Base-by-base conservation (phyloP, 495 filamentous ascomycete species). In the Cairneyella variabilis region DNA sequence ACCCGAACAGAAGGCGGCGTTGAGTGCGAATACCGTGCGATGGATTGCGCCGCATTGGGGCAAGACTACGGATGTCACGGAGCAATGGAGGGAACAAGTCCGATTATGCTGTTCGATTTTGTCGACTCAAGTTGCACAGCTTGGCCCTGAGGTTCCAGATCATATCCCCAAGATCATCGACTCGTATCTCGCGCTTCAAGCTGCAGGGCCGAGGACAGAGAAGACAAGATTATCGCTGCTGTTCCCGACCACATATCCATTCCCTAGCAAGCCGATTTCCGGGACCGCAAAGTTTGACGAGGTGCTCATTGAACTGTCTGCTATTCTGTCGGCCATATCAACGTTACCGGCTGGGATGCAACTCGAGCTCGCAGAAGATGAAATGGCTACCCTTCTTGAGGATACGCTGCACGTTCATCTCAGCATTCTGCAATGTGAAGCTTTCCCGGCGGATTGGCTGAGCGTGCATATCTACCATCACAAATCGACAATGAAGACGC, bases 31-130 rank as follows among this genome's bases (percentile, higher is more conserved):
- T 61, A 97, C 90, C 17, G 82, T 91, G 30, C 73, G 84, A 57
- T 99, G 93, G 93, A 79, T 99, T 59, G 86, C 84, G 2, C 92
- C 92, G 7, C 90, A 97, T 69, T 99, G 93, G 93, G 93, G 93
- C 27, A 80, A 79, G 46, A 80, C 76, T 6, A 74, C 78, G 1
- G 73, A 81, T 27, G 83, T 93, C 1, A 90, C 83, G 3, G 82
- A 88, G 10, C 90, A 95, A 64, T 99, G 89, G 78, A 87, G 83
- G 54, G 89, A 96, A 16, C 93, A 98, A 71, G 88, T 97, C 14
- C 88, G 93, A 5, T 73, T 98, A 18, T 92, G 89, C 64, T 93
- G 89, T 65, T 90, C 92, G 1, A 88, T 97, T 42, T 80, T 97
- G 17, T 87, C 93, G 2, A 86, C 84, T 51, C 85, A 97, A 64